Evolutionary conservation across 305 asterid genomes (phyloP).

Genomic region (Withania somnifera): DNA sequence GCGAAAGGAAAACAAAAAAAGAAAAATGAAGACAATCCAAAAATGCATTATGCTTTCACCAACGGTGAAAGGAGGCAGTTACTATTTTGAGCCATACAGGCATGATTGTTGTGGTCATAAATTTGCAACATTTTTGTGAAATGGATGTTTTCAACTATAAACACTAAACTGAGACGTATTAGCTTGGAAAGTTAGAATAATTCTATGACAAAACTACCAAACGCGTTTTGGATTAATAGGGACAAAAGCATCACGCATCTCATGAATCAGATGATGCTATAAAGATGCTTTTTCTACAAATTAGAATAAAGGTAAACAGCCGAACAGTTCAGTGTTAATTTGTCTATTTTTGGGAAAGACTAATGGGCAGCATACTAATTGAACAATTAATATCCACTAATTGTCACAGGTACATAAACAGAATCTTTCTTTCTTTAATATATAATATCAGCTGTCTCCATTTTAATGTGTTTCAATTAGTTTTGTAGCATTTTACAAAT

Average conservation of each 20-base stretch:
- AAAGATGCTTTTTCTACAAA: background rate
- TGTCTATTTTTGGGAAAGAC: background rate
- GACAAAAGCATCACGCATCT: background rate
- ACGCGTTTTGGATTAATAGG: background rate
- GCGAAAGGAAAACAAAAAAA: background rate
- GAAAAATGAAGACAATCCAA: background rate
- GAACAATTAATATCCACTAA: background rate
- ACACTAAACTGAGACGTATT: background rate
- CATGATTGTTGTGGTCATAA: background rate
- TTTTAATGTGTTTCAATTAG: background rate
- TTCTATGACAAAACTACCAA: background rate
- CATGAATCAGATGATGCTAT: background rate
- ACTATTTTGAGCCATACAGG: background rate
- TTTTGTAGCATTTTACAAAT: background rate
- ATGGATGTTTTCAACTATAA: background rate
- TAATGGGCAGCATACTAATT: background rate
- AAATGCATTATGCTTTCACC: background rate
- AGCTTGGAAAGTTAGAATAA: background rate
- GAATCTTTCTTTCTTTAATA: background rate
- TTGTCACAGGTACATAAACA: background rate
- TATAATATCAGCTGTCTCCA: background rate
- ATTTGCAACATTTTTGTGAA: background rate
- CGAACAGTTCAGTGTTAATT: background rate
- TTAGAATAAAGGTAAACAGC: background rate
- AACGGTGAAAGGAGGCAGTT: background rate